Percentiles rank a stretch among this genome's conserved stretches.
Evolutionary conservation across 2,329 filamentous ascomycete genomes (phyloP).

Genomic region (Lachnellula willkommii): DNA sequence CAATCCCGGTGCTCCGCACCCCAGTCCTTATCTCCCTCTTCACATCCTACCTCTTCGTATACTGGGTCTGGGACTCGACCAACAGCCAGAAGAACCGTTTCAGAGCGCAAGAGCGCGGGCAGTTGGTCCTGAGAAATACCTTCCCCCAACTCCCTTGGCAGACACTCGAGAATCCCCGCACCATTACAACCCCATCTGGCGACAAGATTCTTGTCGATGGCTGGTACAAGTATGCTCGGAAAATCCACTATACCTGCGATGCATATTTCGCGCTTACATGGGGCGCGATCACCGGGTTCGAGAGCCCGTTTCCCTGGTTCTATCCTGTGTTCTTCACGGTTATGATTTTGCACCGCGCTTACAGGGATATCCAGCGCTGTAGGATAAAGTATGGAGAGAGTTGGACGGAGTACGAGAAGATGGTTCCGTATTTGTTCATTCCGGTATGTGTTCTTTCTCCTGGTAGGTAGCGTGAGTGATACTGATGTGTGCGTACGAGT

Average conservation of each 20-base stretch:
- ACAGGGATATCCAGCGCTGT: slow-evolving; percentile 68
- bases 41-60: slow-evolving; percentile 68
- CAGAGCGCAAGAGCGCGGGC: slow-evolving; percentile 72
- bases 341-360: slow-evolving; percentile 74
- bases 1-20: slow-evolving; percentile 37
- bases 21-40: slow-evolving; percentile 61
- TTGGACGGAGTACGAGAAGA: slow-evolving; percentile 72
- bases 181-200: slow-evolving; percentile 65
- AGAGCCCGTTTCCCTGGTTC: slow-evolving; percentile 79
- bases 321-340: slow-evolving; percentile 72
- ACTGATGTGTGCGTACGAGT: background rate
- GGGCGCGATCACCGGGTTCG: slow-evolving; percentile 72
- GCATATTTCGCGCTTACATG: slow-evolving; percentile 68
- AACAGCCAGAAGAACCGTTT: slow-evolving; percentile 95
- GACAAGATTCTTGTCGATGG: slow-evolving; percentile 78
- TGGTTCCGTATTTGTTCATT: slow-evolving; percentile 77
- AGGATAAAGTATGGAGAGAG: slow-evolving; percentile 71
- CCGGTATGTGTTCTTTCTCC: slow-evolving; percentile 41
- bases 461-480: background rate
- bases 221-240: slow-evolving; percentile 77
- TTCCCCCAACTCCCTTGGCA: slow-evolving; percentile 90
- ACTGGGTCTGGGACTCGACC: slow-evolving; percentile 88
- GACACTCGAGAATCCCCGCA: slow-evolving; percentile 72
- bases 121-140: slow-evolving; percentile 62
- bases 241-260: slow-evolving; percentile 76